Evolutionary conservation across 2,329 filamentous ascomycete genomes (phyloP), one percentile per base, ranked within the genome.

Genomic region (Hymenoscyphus repandus): DNA sequence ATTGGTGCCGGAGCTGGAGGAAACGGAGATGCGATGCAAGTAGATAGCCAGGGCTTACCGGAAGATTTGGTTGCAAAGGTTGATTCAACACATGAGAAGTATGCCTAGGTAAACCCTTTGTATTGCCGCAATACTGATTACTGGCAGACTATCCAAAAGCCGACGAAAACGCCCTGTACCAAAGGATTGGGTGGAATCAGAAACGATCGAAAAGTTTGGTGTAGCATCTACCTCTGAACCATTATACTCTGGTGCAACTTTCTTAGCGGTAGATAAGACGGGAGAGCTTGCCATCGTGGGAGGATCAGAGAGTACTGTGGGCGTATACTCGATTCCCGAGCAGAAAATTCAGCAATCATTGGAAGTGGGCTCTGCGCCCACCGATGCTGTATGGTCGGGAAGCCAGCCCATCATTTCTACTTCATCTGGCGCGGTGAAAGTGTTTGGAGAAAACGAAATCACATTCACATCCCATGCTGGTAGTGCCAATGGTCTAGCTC

Each of bases 131-230:
- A 17, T 51, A 45, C 59, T 56, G 56, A 61, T 40, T 17, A 12
- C 37, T 39, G 6, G 30, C 32, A 95, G 89, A 63, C 78, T 97
- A 52, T 93, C 88, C 52, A 89, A 90, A 67, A 86, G 86, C 43
- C 88, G 93, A 64, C 88, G 92, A 72, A 96, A 95, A 78, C 86
- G 93, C 54, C 80, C 89, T 6, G 74, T 95, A 33, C 92, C 93
- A 30, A 81, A 88, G 54, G 88, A 80, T 49, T 97, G 93, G 92
- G 87, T 84, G 3, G 89, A 86, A 5, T 70, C 79, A 40, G 88
- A 95, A 47, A 78, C 81, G 5, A 76, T 99, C 40, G 74, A 78
- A 47, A 68, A 74, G 34, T 86, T 82, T 65, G 74, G 78, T 33
- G 69, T 80, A 10, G 68, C 72, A 17, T 68, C 72, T 45, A 72